Evolutionary conservation across 805 yeast species (phyloP), one percentile per base, ranked within the genome.

Genomic region (Candida silvatica): DNA sequence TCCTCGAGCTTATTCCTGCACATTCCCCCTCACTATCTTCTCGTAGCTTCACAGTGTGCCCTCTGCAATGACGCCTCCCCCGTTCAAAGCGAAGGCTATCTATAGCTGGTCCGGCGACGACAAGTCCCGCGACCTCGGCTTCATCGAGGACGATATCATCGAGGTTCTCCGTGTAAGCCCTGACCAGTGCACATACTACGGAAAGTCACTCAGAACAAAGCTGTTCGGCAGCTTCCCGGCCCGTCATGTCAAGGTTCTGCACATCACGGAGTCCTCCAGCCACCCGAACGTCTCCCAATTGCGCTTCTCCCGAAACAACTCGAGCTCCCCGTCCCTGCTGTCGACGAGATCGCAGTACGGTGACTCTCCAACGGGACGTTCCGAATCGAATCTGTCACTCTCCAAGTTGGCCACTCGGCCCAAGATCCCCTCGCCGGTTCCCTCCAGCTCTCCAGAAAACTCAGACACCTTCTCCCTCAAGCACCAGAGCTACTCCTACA

Each of bases 101-200:
- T 90, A 83, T 52, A 85, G 95, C 17, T 88, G 96, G 96, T 79
- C 96, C 16, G 97, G 96, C 12, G 87, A 86, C 49, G 76, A 82
- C 48, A 83, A 78, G 37, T 81, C 83, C 31, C 39, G 44, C 34
- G 97, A 92, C 52, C 66, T 92, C 29, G 97, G 97, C 1, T 92
- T 92, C 54, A 70, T 88, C 16, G 97, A 92, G 59, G 95, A 94
- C 34, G 97, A 92, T 52, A 63, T 84, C 34, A 84, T 92, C 46
- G 95, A 86, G 42, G 94, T 92, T 4, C 34, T 44, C 3, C 71
- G 77, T 35, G 67, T 76, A 39, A 62, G 75, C 8, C 84, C 90
- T 4, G 94, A 92, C 51, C 95, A 94, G 15, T 78, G 78, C 48
- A 86, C 95, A 94, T 87, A 90, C 81, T 83, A 76, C 48, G 98